Evolutionary conservation across 352 stramenopile genomes (phyloP).

Genomic region (Phytophthora uliginosa): DNA sequence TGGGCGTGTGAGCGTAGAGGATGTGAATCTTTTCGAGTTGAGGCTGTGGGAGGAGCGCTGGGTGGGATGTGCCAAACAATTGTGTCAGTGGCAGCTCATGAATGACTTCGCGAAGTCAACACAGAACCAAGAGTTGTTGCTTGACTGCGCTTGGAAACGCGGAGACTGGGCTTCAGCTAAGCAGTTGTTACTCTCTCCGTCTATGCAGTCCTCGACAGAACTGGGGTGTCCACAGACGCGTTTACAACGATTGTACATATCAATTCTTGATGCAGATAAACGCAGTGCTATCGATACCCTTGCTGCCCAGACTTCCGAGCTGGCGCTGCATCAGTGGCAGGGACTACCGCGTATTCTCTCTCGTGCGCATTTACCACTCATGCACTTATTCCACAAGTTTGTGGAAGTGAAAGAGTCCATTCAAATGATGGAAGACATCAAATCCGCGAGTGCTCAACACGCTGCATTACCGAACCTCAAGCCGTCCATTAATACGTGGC

Average conservation of each 20-base stretch:
- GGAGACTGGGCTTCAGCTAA: constrained; percentile 92
- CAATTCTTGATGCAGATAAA: constrained; percentile 89
- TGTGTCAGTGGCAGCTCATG: constrained; percentile 95
- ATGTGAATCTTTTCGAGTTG: constrained; percentile 90
- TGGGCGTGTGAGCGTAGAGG: constrained; percentile 75
- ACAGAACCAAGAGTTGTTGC: constrained; percentile 92
- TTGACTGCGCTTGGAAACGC: constrained; percentile 95
- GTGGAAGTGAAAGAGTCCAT: constrained; percentile 94
- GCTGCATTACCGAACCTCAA: constrained; percentile 91
- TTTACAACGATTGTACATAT: constrained; percentile 90
- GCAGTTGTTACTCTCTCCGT: constrained; percentile 73
- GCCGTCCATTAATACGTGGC: constrained; percentile 93
- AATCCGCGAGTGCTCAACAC: constrained; percentile 81
- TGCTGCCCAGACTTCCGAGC: constrained; percentile 76
- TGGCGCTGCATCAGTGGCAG: constrained; percentile 92
- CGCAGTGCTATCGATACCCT: constrained; percentile 73
- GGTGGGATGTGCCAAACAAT: constrained; percentile 92
- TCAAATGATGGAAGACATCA: constrained; percentile 93
- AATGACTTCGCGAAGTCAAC: constrained; percentile 93
- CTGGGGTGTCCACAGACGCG: constrained; percentile 80
- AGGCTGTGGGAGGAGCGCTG: constrained; percentile 91
- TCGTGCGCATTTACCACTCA: constrained; percentile 81
- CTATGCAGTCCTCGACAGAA: constrained; percentile 71
- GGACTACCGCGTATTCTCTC: constrained; percentile 85
- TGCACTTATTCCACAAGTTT: constrained; percentile 94